Base-by-base conservation (phyloP, 371 early-diverging fungal species). In the Lichtheimia ramosa region DNA sequence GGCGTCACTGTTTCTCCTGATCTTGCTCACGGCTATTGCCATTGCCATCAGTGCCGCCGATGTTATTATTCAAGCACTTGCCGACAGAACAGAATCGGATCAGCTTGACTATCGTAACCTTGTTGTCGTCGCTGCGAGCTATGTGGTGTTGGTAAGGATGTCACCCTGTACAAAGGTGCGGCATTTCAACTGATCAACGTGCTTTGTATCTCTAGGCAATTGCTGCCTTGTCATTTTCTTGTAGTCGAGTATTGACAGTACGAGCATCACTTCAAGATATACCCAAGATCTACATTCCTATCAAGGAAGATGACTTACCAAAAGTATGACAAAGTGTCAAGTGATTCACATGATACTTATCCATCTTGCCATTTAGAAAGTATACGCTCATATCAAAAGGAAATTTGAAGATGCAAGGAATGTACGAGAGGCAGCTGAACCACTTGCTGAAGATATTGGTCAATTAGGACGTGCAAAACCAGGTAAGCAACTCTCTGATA, bases 271-370 rank as follows among this genome's bases (percentile, higher is more conserved):
- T 88, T 13, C 76, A 79, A 54, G 84, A 83, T 49, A 89, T 89
- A 42, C 91, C 91, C n/a, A 88, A 89, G 60, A 62, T 83, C 0
- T 84, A 86, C 63, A 76, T 89, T 56, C 88, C 89, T 13, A 87
- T 87, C 56, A 82, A 84, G 55, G 68, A 74, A 21, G 79, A 79
- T 24, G 88, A 91, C 63, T 55, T 89, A 40, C 89, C 89, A 15
- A 81, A 81, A 63, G 90, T 87, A 75, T 25, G 43, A 13, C 2
- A 8, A 34, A 34, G 6, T 2, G 10, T 25, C 34, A 34, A 8
- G 34, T 34, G 34, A 34, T 34, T 8, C 34, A 10, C 34, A 34
- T 27, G 52, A 23, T 7, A 43, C 48, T 51, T 15, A 0, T 52
- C 57, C 34, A 21, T 20, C 6, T 24, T 46, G 12, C 15, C 21